A percentile compares a stretch with the other conserved stretches of the same genome.
These are phyloP conservation scores for Pulveroboletus frians DNA, from an alignment of 768 basidiomycete genomes.

Conservation along the genomic window DNA sequence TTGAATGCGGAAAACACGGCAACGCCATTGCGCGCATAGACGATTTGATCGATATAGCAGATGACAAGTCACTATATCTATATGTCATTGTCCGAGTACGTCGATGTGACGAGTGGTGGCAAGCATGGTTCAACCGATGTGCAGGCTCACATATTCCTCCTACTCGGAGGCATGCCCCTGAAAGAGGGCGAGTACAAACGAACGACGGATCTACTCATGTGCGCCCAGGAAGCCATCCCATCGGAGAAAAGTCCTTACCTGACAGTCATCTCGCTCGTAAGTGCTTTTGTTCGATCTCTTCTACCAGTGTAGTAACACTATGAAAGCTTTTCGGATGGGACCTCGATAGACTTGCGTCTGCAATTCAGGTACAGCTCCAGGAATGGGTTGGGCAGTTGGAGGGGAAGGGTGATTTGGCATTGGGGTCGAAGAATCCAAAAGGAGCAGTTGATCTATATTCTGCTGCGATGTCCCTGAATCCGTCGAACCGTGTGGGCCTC, in stretches of 20 bases:
- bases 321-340: conserved; percentile 12
- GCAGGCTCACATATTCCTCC: conserved; percentile 7
- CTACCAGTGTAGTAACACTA: neutral
- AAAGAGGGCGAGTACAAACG: neutral
- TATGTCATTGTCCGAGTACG: conserved; percentile 6
- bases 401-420: neutral
- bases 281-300: neutral
- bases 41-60: neutral
- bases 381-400: neutral
- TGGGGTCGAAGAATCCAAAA: neutral
- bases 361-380: neutral
- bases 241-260: neutral
- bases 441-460: conserved; percentile 6
- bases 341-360: conserved; percentile 3
- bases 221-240: neutral
- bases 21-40: conserved; percentile 6
- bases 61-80: neutral
- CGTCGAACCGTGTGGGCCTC: neutral
- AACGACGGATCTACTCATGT: neutral
- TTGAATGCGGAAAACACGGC: conserved; percentile 4
- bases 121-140: neutral
- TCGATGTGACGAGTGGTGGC: rapidly evolving
- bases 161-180: neutral
- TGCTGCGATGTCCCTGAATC: neutral
- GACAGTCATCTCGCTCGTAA: conserved; percentile 7